A percentile compares a stretch with the other conserved stretches of the same genome.
These are phyloP conservation scores for Aspergillus fumigatus DNA, from an alignment of 2,329 filamentous ascomycete species.

Conservation along the genomic window DNA sequence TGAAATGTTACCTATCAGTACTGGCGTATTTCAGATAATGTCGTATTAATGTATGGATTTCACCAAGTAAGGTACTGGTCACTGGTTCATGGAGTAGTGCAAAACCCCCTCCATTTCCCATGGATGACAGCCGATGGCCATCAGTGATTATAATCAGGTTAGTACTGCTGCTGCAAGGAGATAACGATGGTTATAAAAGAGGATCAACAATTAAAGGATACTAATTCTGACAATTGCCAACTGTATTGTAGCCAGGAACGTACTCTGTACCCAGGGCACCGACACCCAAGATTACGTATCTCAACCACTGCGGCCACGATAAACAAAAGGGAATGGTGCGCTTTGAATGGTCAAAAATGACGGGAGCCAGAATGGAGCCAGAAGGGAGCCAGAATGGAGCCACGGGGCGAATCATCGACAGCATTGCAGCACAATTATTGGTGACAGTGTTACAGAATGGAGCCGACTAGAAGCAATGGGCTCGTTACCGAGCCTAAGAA, in stretches of 20 bases:
- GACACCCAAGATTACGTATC: background rate
- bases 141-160: background rate
- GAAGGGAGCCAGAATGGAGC: background rate
- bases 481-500: slow-evolving; percentile 10
- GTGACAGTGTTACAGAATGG: slow-evolving; percentile 13
- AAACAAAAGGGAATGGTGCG: slow-evolving; percentile 1
- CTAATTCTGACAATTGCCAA: background rate
- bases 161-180: background rate
- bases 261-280: background rate
- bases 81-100: too few relatives aligned
- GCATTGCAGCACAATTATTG: slow-evolving; percentile 5
- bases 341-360: slow-evolving; percentile 3
- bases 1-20: background rate
- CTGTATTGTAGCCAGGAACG: background rate
- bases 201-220: background rate
- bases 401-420: slow-evolving; percentile 7
- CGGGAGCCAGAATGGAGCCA: slow-evolving; percentile 1
- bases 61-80: background rate
- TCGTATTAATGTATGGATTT: background rate
- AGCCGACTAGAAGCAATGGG: slow-evolving; percentile 7
- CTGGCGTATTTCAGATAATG: background rate
- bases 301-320: background rate
- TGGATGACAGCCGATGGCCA: background rate
- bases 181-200: background rate
- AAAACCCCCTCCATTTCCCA: background rate